Base-by-base conservation (phyloP, 1,139 yeast genomes). In the Magnusiomyces paraingens region DNA sequence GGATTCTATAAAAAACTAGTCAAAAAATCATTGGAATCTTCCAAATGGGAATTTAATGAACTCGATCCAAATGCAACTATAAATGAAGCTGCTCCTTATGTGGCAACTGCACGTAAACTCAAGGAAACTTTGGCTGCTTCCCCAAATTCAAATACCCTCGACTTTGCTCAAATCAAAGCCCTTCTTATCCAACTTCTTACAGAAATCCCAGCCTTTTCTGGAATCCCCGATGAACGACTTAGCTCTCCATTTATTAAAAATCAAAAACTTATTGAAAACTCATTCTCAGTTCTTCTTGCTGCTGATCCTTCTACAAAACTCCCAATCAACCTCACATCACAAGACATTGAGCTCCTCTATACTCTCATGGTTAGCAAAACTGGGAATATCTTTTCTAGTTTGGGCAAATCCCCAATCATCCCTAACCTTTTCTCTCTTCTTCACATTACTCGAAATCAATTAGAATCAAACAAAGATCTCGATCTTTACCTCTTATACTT, bases 71-170 rank as follows among this genome's bases (percentile, higher is more conserved):
- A 43, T 8, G 49, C 15, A 22, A 40, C 36, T 12, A 20, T 44
- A 8, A 17, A 17, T 18, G 29, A 41, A 12, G 11, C 42, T 4
- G 20, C 40, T n/a, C 32, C 36, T 8, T 14, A 48, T 45, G n/a
- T 21, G 26, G 10, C 15, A 17, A 35, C 50, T 18, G 53, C 56
- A n/a, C 46, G 58, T 6, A 40, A 39, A 22, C 32, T 55, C n/a
- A 51, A 51, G 41, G 56, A 55, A 41, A 49, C 52, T 1, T 39
- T 55, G 15, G 56, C 56, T 8, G 55, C 53, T 35, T 52, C 54
- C 12, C 53, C 54, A 6, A 56, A 52, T 20, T 50, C 52, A 15
- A 52, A 55, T 26, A 42, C 49, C 3, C 41, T 55, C 12, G 55
- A 55, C 44, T 55, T 41, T 38, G 20, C 50, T 15, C 21, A 21